Percentiles rank a stretch among this genome's conserved stretches.
phyloP scores from a whole-genome alignment of 2,329 filamentous ascomycete species.

The Monilinia aucupariae region DNA sequence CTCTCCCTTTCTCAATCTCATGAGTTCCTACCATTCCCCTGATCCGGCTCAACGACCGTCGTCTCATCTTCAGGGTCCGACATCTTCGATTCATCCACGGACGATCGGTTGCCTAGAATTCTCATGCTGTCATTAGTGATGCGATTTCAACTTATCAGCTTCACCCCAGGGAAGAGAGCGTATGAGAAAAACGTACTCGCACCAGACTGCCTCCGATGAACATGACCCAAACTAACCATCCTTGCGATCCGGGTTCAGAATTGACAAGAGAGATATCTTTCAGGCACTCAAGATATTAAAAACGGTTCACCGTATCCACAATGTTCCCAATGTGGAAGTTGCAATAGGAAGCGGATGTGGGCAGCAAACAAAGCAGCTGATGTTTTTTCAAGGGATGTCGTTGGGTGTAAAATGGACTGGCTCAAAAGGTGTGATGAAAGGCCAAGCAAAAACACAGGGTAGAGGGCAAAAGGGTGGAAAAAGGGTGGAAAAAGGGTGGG shows the following conservation, averaged over 20 bases:
- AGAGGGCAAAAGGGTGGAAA: too few relatives aligned
- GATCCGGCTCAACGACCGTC: slow-evolving; percentile 79
- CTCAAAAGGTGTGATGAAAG: neutral
- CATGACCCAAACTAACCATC: slow-evolving; percentile 40
- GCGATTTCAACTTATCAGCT: neutral
- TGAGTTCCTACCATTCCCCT: slow-evolving; percentile 73
- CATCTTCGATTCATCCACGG: slow-evolving; percentile 31
- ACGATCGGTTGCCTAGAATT: slow-evolving; percentile 40
- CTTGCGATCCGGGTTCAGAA: slow-evolving; percentile 14
- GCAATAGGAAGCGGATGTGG: neutral
- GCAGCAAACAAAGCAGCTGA: neutral
- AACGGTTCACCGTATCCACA: neutral
- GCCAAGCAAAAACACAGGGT: neutral
- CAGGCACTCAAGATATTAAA: neutral
- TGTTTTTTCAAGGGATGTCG: slow-evolving; percentile 1
- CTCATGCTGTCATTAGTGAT: slow-evolving; percentile 6
- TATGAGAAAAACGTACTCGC: slow-evolving; percentile 36
- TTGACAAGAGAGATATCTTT: neutral
- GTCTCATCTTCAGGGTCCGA: slow-evolving; percentile 61
- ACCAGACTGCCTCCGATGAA: slow-evolving; percentile 43
- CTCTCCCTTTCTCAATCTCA: neutral
- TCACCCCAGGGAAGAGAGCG: neutral
- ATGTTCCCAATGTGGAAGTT: neutral
- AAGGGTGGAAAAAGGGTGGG: too few relatives aligned
- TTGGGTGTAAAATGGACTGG: slow-evolving; percentile 1